A percentile compares a stretch with the other conserved stretches of the same genome.
These are phyloP conservation scores for Solanum clarkiae DNA, from an alignment of 257 asterid species.

Conservation along the genomic window DNA sequence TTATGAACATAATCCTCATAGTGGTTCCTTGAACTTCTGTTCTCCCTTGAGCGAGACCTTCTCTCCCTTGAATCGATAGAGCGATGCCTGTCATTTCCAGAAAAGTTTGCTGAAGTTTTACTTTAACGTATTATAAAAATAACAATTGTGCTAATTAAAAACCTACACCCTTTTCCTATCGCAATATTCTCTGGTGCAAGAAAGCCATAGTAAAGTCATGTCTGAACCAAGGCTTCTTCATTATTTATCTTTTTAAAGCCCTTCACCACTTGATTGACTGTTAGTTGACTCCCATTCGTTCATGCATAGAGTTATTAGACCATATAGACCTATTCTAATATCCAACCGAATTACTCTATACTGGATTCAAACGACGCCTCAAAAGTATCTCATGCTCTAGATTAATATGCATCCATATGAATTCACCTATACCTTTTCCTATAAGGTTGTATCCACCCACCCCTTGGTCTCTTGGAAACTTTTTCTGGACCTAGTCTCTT, in stretches of 20 bases:
- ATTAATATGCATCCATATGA: background rate
- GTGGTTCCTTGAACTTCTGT: conserved; percentile 32
- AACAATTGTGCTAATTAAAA: background rate
- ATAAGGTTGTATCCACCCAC: background rate
- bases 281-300: background rate
- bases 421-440: background rate
- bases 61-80: conserved; percentile 31
- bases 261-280: background rate
- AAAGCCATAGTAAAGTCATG: background rate
- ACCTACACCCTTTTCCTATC: background rate
- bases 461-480: background rate
- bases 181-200: background rate
- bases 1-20: conserved; percentile 20
- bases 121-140: background rate
- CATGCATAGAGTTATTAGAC: background rate
- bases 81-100: conserved; percentile 20
- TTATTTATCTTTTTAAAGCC: background rate
- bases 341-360: background rate
- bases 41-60: conserved; percentile 49
- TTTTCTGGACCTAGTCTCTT: background rate
- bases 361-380: background rate
- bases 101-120: background rate
- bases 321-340: background rate
- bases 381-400: background rate
- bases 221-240: background rate